Conservation (phyloP, 495 filamentous ascomycete species). For the Penicillium malachiteum region DNA sequence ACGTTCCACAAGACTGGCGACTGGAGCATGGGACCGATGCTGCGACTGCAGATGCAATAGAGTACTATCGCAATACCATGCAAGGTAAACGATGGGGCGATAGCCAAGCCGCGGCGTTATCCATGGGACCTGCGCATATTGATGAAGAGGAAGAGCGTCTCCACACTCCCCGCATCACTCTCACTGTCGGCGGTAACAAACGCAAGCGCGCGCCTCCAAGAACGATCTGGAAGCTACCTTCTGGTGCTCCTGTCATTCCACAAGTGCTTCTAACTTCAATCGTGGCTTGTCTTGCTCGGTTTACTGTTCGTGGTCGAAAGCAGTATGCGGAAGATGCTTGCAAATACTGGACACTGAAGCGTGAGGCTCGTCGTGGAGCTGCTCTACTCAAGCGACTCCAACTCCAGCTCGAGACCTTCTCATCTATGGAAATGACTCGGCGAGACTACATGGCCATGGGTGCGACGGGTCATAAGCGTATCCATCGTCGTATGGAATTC, state of each 20-base stretch:
- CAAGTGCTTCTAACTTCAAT: conserved; percentile 78
- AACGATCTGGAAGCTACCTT: conserved; percentile 88
- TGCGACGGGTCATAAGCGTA: conserved; percentile 70
- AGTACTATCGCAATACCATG: conserved; percentile 87
- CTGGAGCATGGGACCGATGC: conserved; percentile 76
- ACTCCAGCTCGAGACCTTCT: conserved; percentile 83
- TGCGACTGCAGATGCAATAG: conserved; percentile 65
- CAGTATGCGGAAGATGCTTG: conserved; percentile 91
- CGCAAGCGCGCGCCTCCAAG: conserved; percentile 68
- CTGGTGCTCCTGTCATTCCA: conserved; percentile 92
- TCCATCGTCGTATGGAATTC: conserved; percentile 85
- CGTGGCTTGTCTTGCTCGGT: conserved; percentile 73
- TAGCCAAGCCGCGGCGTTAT: conserved; percentile 81
- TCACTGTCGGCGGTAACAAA: conserved; percentile 72
- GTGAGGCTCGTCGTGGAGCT: conserved; percentile 87
- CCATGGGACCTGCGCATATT: conserved; percentile 65
- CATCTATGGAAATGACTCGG: conserved; percentile 92
- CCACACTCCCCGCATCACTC: conserved; percentile 47
- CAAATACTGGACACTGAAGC: conserved; percentile 96
- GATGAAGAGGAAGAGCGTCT: conserved; percentile 34
- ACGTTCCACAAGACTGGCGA: conserved; percentile 87
- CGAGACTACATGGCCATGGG: conserved; percentile 93
- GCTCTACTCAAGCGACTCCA: conserved; percentile 90
- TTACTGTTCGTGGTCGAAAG: conserved; percentile 78
- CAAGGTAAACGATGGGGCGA: conserved; percentile 84